Evolutionary conservation across 202 grass and related monocot species (phyloP), one percentile per base, ranked within the genome.

Genomic region (Zoysia matrella): DNA sequence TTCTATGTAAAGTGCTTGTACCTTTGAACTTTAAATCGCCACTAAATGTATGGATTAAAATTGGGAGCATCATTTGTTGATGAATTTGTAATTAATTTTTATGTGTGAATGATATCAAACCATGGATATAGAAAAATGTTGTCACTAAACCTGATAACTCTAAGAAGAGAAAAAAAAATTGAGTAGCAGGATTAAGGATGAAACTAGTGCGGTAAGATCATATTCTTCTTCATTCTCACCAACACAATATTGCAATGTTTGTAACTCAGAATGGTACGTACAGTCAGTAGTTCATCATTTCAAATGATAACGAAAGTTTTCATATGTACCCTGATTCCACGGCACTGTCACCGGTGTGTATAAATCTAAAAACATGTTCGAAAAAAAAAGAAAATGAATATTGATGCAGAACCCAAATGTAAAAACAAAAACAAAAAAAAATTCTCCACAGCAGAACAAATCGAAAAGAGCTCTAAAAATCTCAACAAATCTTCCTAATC

Each of bases 21-120:
- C 10, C 43, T 44, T 69, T 8, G 14, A 72, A 72, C 8, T 3
- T 55, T 3, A 2, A 82, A 76, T 30, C 54, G 39, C n/a, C 39
- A 75, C 65, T 50, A 50, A 75, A 88, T 41, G 16, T 69, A 73
- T 3, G 12, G 8, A 65, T 56, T 68, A 53, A 56, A 83, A 53
- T n/a, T 62, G 11, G 7, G 15, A 54, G 13, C 46, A 42, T 42
- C 60, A 0, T 65, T 41, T 2, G 30, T 54, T 8, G 36, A n/a
- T 42, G 1, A 5, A 65, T 78, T 30, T 14, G 52, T 67, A 58
- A 75, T 18, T 56, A 50, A 55, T 47, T 15, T 50, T 39, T 11
- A 2, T n/a, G 39, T 47, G 41, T n/a, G 39, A 46, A 55, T 57
- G 40, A 3, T 39, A 7, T 43, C 53, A 73, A 64, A 51, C 9